A percentile compares a stretch with the other conserved stretches of the same genome.
Conservation (phyloP, 306 rosid genomes). For the Acmispon strigosus region DNA sequence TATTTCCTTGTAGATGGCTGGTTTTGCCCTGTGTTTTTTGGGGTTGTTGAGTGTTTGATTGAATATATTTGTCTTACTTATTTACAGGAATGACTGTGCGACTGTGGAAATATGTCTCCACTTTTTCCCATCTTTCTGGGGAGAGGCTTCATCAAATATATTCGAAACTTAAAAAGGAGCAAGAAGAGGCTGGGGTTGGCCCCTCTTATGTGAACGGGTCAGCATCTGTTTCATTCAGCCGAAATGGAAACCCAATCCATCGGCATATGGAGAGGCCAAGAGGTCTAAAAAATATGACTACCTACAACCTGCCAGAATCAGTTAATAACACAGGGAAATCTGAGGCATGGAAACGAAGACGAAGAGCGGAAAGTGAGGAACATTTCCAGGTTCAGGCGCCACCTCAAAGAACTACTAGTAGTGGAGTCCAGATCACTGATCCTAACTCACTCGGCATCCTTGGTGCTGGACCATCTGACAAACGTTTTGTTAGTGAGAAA, state of each 20-base stretch:
- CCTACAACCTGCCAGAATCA: slow-evolving; percentile 49
- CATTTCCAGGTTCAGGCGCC: slow-evolving; percentile 56
- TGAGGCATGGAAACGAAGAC: slow-evolving; percentile 90
- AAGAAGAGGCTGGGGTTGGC: slow-evolving; percentile 62
- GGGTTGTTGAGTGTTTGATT: not conserved
- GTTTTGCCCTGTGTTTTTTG: not conserved
- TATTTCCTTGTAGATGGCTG: not conserved
- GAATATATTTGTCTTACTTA: not conserved
- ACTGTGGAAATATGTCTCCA: slow-evolving; percentile 96
- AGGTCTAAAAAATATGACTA: slow-evolving; percentile 42
- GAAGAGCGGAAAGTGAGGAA: slow-evolving; percentile 61
- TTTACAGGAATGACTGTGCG: slow-evolving; percentile 87
- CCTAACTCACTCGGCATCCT: slow-evolving; percentile 86
- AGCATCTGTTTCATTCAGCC: slow-evolving; percentile 46
- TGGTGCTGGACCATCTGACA: slow-evolving; percentile 94
- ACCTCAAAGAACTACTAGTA: slow-evolving; percentile 51
- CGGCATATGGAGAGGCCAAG: slow-evolving; percentile 51
- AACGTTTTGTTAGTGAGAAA: slow-evolving; percentile 53
- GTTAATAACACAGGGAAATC: slow-evolving; percentile 59
- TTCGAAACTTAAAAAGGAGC: slow-evolving; percentile 81
- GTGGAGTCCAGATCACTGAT: slow-evolving; percentile 51
- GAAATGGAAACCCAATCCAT: slow-evolving; percentile 50
- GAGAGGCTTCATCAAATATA: slow-evolving; percentile 92
- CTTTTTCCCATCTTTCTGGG: slow-evolving; percentile 92
- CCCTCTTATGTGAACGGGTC: slow-evolving; percentile 71